A percentile compares a stretch with the other conserved stretches of the same genome.
Conservation (phyloP, 2,329 filamentous ascomycete genomes). For the Blumeriella jaapii region DNA sequence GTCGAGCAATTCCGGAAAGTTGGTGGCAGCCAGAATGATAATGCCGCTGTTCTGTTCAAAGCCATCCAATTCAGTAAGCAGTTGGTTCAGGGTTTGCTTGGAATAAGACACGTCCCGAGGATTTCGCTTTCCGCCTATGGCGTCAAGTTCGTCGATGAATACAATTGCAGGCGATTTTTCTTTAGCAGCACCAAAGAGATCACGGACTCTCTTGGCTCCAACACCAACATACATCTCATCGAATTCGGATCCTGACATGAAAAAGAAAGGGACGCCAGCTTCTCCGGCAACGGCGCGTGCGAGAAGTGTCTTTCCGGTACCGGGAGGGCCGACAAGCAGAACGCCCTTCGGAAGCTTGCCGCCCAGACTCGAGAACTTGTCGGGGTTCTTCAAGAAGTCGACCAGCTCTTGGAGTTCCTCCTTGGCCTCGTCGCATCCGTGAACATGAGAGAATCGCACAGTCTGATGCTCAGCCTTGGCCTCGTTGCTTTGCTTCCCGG, state of each 20-base stretch:
- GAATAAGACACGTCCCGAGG: slow-evolving; percentile 88
- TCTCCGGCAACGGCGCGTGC: slow-evolving; percentile 93
- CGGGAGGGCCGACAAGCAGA: slow-evolving; percentile 84
- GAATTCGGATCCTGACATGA: slow-evolving; percentile 98
- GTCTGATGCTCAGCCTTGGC: slow-evolving; percentile 89
- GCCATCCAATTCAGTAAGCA: slow-evolving; percentile 91
- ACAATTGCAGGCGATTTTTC: slow-evolving; percentile 84
- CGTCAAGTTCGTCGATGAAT: slow-evolving; percentile 90
- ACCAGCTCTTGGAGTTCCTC: slow-evolving; percentile 96
- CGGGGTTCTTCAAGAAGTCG: slow-evolving; percentile 87
- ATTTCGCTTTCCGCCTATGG: slow-evolving; percentile 88
- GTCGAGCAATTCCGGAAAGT: slow-evolving; percentile 88
- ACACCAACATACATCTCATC: slow-evolving; percentile 98
- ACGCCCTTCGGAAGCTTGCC: slow-evolving; percentile 97
- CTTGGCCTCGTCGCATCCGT: slow-evolving; percentile 96
- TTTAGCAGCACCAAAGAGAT: slow-evolving; percentile 76
- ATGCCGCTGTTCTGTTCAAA: slow-evolving; percentile 92
- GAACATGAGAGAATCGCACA: slow-evolving; percentile 83
- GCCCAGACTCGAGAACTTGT: slow-evolving; percentile 85
- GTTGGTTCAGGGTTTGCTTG: slow-evolving; percentile 94
- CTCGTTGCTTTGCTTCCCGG: slow-evolving; percentile 60
- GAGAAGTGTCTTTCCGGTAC: slow-evolving; percentile 93
- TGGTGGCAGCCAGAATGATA: slow-evolving; percentile 92
- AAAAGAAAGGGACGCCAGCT: slow-evolving; percentile 97
- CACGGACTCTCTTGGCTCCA: slow-evolving; percentile 88